Conservation (phyloP, 2,329 filamentous ascomycete genomes). For the Sporothrix inflata region DNA sequence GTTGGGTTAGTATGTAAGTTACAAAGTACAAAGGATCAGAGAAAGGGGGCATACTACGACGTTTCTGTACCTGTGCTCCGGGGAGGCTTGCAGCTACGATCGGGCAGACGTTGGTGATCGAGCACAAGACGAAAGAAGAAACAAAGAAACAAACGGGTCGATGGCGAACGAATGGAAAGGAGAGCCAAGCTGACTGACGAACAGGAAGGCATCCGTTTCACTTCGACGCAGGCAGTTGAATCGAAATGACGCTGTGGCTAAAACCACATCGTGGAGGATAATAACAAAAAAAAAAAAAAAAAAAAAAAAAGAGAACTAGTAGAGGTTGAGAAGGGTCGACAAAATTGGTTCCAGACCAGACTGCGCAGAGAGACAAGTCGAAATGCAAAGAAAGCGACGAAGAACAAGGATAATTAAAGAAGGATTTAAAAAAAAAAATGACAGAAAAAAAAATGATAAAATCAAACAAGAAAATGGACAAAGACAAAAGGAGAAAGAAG, state of each 20-base stretch:
- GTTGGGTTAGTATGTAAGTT: not conserved
- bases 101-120: not conserved
- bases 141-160: too few species aligned
- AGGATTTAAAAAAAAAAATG: not conserved
- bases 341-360: not conserved
- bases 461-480: not conserved
- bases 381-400: too few species aligned
- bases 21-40: conserved; percentile 2
- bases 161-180: not conserved
- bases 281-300: not conserved
- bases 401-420: not conserved
- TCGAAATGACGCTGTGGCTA: conserved; percentile 7
- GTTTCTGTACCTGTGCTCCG: not conserved
- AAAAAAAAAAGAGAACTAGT: not conserved
- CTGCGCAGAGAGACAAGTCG: not conserved
- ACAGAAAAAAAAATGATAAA: not conserved
- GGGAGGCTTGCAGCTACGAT: not conserved
- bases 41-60: not conserved
- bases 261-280: not conserved
- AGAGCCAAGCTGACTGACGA: not conserved
- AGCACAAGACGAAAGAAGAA: too few species aligned
- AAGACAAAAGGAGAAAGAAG: not conserved
- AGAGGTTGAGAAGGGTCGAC: not conserved
- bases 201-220: not conserved
- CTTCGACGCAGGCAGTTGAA: not conserved